Evolutionary conservation across 108 stramenopile genomes (phyloP).

Genomic region (Nitzschia putrida): DNA sequence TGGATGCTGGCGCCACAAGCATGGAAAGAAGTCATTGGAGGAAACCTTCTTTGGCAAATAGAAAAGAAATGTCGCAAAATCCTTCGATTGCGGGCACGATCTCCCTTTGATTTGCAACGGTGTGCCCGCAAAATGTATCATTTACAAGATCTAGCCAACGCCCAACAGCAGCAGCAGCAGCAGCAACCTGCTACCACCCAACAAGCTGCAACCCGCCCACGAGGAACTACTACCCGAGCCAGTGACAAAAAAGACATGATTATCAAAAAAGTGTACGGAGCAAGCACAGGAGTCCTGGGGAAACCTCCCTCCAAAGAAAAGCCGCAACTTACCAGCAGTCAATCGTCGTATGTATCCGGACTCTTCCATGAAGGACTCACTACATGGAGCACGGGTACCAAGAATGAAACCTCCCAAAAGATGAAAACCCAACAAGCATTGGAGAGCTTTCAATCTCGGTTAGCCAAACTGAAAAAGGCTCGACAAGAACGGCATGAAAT

Average conservation of each 20-base stretch:
- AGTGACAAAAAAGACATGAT: not conserved
- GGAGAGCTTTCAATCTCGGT: constrained; percentile 11
- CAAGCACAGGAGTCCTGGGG: not conserved
- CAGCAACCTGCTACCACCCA: not conserved
- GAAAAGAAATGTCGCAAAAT: constrained; percentile 9
- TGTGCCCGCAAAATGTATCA: constrained; percentile 7
- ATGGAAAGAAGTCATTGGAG: constrained; percentile 17
- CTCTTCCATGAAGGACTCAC: not conserved
- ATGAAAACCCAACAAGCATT: not conserved
- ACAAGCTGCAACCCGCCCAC: not conserved
- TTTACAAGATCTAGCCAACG: not conserved
- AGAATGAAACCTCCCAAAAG: not conserved
- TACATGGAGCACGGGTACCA: not conserved
- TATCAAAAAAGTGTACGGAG: not conserved
- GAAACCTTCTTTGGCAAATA: constrained; percentile 13
- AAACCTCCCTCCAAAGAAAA: not conserved
- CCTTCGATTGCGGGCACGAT: constrained; percentile 2
- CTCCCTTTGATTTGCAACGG: constrained; percentile 6
- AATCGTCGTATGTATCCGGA: not conserved
- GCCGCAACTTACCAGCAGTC: not conserved
- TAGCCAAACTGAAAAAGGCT: constrained; percentile 10
- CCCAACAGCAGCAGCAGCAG: not conserved
- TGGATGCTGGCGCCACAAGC: constrained; percentile 15
- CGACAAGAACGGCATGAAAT: constrained; percentile 5
- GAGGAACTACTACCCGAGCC: not conserved